A percentile compares a stretch with the other conserved stretches of the same genome.
Evolutionary conservation across 306 rosid species (phyloP).

Genomic region (Malus fusca): DNA sequence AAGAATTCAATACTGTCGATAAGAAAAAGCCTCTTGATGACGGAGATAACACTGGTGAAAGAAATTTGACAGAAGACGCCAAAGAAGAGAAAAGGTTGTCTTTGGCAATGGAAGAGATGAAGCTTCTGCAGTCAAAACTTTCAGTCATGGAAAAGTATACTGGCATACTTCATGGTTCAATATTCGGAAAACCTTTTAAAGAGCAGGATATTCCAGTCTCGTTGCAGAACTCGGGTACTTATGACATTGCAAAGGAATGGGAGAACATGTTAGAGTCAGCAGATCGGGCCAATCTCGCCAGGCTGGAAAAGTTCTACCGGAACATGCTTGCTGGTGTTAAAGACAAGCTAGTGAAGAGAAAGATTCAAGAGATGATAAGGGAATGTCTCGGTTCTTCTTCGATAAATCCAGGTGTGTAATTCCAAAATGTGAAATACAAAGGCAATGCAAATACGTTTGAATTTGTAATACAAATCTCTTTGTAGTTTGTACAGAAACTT

Average conservation of each 20-base stretch:
- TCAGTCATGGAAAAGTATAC: conserved; percentile 60
- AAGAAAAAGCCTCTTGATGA: background rate
- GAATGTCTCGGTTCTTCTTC: conserved; percentile 55
- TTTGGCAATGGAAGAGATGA: conserved; percentile 47
- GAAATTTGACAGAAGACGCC: conserved; percentile 23
- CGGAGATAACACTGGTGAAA: conserved; percentile 29
- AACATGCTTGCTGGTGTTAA: conserved; percentile 59
- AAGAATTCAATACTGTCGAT: conserved; percentile 22
- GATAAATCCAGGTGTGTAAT: background rate
- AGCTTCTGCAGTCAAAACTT: conserved; percentile 55
- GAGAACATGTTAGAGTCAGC: conserved; percentile 70
- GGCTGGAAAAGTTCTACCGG: conserved; percentile 66
- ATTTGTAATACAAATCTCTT: background rate
- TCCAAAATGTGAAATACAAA: background rate
- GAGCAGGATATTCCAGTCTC: conserved; percentile 65
- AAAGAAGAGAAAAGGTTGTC: conserved; percentile 44
- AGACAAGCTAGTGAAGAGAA: conserved; percentile 71
- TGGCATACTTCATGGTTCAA: conserved; percentile 63
- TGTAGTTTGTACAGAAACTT: background rate
- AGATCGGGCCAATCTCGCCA: conserved; percentile 43
- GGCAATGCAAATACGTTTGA: background rate
- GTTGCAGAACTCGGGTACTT: conserved; percentile 36
- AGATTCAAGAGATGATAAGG: conserved; percentile 59
- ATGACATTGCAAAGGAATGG: conserved; percentile 79
- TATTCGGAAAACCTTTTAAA: conserved; percentile 73